Evolutionary conservation across 2,329 filamentous ascomycete species (phyloP), one percentile per base, ranked within the genome.

Genomic region (Pseudopyrenochaeta lycopersici): DNA sequence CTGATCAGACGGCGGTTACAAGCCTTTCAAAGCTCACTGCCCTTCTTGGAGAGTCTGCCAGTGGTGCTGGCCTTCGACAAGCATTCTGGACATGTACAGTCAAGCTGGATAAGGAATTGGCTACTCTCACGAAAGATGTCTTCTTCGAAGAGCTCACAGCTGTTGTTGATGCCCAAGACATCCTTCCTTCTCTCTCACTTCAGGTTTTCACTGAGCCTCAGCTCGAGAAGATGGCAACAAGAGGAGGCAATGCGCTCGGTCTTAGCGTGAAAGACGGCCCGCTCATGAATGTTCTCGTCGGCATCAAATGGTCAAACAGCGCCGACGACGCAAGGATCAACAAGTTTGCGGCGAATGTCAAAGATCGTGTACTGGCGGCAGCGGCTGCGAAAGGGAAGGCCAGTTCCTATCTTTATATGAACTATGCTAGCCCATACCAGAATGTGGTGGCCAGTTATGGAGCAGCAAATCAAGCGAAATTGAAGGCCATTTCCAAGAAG

Each of bases 361-460:
- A 58, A 40, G 49, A 60, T 6, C 53, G 61, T 2, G 41, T 43
- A 1, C n/a, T 52, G 2, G 52, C 49, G 17, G 49, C 33, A 5
- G 60, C 58, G 1, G 52, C 54, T 14, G 53, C 45, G 0, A 33
- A 33, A 10, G 60, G 52, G 27, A 58, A 56, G 21, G 23, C 46
- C 4, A 33, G 32, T 20, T 33, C 52, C 2, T 60, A 75, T 47
- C 45, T 80, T 23, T 82, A 81, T 63, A 77, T 81, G 75, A 82
- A 82, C 58, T 81, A 82, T 54, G 80, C 76, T 9, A 75, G 71
- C 44, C 67, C 71, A 46, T 77, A 67, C 52, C 78, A 82, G 53
- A 72, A 78, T 54, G 71, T 77, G 1, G 56, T 82, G 40, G 62
- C 64, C 10, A 68, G 76, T 10, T 82, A 82, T 54, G 79, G 80